Conservation (phyloP, 495 filamentous ascomycete genomes). For the Neurospora hispaniola region DNA sequence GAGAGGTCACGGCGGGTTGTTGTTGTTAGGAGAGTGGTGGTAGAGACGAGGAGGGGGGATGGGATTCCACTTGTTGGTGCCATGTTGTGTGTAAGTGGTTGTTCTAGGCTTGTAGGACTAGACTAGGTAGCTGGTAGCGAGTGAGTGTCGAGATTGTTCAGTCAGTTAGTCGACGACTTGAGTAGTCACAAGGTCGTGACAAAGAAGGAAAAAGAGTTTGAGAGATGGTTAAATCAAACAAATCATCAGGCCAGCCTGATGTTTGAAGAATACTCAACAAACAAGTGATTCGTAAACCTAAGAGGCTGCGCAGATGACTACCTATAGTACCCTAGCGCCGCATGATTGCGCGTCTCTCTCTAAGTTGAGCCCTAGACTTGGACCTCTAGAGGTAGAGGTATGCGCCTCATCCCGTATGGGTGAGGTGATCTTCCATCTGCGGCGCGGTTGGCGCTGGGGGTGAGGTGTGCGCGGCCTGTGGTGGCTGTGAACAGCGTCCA, state of each 20-base stretch:
- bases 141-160: too few relatives aligned
- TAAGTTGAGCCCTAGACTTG: neutral
- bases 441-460: neutral
- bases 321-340: neutral
- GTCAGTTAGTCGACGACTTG: too few relatives aligned
- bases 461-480: neutral
- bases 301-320: neutral
- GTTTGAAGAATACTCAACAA: neutral
- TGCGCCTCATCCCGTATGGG: neutral
- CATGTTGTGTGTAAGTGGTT: neutral
- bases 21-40: neutral
- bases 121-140: too few relatives aligned
- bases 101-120: too few relatives aligned
- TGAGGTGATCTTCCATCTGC: neutral
- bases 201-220: neutral
- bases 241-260: neutral
- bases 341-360: neutral
- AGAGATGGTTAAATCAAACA: neutral
- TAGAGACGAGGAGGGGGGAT: neutral
- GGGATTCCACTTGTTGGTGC: neutral
- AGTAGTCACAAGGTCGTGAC: neutral
- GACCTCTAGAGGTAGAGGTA: neutral
- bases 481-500: neutral
- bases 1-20: constrained; percentile 38
- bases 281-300: neutral